Evolutionary conservation across 192 early-diverging fungal species (phyloP).

Genomic region (Coemansia sp.): DNA sequence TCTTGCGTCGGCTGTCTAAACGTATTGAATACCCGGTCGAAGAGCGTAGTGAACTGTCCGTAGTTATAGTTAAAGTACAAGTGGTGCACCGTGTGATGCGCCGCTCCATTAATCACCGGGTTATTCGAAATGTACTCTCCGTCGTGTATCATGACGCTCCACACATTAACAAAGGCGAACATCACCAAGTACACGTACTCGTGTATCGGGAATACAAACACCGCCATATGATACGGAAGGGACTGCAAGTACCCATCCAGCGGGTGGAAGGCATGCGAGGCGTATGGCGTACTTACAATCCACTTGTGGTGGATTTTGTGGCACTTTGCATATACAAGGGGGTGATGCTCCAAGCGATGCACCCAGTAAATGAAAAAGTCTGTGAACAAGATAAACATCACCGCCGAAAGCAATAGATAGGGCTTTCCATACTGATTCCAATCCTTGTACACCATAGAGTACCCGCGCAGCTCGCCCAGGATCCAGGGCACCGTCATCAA

Average conservation of each 20-base stretch:
- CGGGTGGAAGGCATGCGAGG: slow-evolving; percentile 93
- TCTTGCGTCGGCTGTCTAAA: slow-evolving; percentile 68
- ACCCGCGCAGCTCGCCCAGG: slow-evolving; percentile 83
- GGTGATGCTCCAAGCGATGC: slow-evolving; percentile 91
- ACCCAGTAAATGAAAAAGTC: slow-evolving; percentile 97
- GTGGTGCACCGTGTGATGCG: slow-evolving; percentile 98
- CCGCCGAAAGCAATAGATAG: slow-evolving; percentile 66
- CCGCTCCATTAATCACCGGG: slow-evolving; percentile 77
- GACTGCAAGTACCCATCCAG: slow-evolving; percentile 95
- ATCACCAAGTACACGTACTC: slow-evolving; percentile 82
- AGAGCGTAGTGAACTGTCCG: slow-evolving; percentile 97
- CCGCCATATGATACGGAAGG: slow-evolving; percentile 91
- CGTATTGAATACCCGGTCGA: slow-evolving; percentile 72
- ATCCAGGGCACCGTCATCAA: slow-evolving; percentile 90
- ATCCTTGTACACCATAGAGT: slow-evolving; percentile 80
- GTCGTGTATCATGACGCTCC: slow-evolving; percentile 98
- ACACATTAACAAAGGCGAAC: slow-evolving; percentile 88
- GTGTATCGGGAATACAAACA: slow-evolving; percentile 88
- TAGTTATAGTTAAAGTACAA: slow-evolving; percentile 99
- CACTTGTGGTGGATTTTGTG: slow-evolving; percentile 90
- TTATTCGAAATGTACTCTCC: slow-evolving; percentile 74
- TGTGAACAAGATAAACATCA: slow-evolving; percentile 85
- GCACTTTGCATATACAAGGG: slow-evolving; percentile 79
- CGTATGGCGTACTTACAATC: slow-evolving; percentile 92
- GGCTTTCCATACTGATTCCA: slow-evolving; percentile 68